phyloP scores from a whole-genome alignment of 2,329 filamentous ascomycete species.

The Colletotrichum gloeosporioides region DNA sequence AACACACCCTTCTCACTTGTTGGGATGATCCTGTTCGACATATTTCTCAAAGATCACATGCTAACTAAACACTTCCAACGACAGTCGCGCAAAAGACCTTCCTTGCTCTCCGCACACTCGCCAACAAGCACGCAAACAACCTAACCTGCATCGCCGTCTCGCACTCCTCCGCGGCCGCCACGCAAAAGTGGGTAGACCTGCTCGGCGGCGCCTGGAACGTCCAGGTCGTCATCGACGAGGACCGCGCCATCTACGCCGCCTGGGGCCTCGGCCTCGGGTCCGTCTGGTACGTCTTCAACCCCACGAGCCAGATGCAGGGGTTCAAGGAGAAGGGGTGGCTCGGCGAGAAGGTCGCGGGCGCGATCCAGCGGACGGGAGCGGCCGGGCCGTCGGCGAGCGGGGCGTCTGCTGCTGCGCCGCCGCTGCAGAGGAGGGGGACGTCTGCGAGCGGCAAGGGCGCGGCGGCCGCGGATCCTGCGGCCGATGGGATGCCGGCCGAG shows the following conservation, averaged over 20 bases:
- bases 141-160: conserved; percentile 64
- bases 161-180: conserved; percentile 62
- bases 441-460: not conserved
- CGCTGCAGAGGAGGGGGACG: conserved; percentile 11
- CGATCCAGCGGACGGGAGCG: conserved; percentile 38
- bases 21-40: not conserved
- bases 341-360: conserved; percentile 53
- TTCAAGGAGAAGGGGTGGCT: conserved; percentile 63
- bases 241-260: conserved; percentile 61
- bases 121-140: conserved; percentile 52
- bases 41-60: not conserved
- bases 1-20: not conserved
- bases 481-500: conserved; percentile 27
- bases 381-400: not conserved
- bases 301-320: conserved; percentile 54
- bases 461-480: not conserved
- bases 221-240: conserved; percentile 60
- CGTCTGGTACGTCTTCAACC: conserved; percentile 59
- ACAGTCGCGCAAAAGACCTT: conserved; percentile 63
- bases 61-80: not conserved
- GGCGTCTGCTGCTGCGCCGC: not conserved
- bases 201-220: conserved; percentile 64
- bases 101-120: conserved; percentile 58
- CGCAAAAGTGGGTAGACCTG: conserved; percentile 61
- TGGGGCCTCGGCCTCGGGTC: conserved; percentile 62